phyloP scores from a whole-genome alignment of 768 basidiomycete genomes.

The Trametes coccinea region DNA sequence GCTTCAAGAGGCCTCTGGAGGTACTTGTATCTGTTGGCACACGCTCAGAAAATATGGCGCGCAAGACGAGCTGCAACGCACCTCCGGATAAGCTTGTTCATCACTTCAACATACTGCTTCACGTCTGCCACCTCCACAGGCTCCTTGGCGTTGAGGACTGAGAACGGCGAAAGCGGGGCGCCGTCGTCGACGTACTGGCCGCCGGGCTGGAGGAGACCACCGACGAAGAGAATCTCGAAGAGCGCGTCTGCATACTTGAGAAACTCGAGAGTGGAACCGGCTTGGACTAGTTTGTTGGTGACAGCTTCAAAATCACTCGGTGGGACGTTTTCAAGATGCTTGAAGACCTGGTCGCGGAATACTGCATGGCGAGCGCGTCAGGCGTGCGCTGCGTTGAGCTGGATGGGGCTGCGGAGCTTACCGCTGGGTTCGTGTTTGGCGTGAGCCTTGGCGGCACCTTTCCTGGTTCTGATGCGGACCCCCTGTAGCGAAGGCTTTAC shows the following conservation, averaged over 20 bases:
- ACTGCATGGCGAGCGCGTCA: slow-evolving; percentile 45
- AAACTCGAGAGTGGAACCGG: slow-evolving; percentile 90
- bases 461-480: slow-evolving; percentile 91
- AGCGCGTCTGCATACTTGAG: slow-evolving; percentile 97
- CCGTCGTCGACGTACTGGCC: slow-evolving; percentile 89
- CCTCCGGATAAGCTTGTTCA: slow-evolving; percentile 96
- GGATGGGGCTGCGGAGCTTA: slow-evolving; percentile 28
- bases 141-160: slow-evolving; percentile 78
- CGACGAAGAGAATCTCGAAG: slow-evolving; percentile 94
- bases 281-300: slow-evolving; percentile 82
- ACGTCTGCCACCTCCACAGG: slow-evolving; percentile 82
- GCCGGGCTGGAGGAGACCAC: slow-evolving; percentile 95
- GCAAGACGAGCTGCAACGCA: slow-evolving; percentile 31
- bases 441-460: slow-evolving; percentile 88
- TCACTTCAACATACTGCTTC: slow-evolving; percentile 91
- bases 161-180: slow-evolving; percentile 84
- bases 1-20: slow-evolving; percentile 96
- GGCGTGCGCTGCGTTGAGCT: background rate
- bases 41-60: slow-evolving; percentile 2
- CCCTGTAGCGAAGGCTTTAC: slow-evolving; percentile 90
- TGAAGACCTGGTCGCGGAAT: slow-evolving; percentile 92
- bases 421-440: slow-evolving; percentile 91
- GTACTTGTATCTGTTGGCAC: slow-evolving; percentile 85
- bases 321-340: slow-evolving; percentile 82
- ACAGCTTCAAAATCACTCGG: slow-evolving; percentile 82